Percentiles rank a stretch among this genome's conserved stretches.
Evolutionary conservation across 164 flowering plant species (phyloP).

Genomic region (Cinnamomum chago): DNA sequence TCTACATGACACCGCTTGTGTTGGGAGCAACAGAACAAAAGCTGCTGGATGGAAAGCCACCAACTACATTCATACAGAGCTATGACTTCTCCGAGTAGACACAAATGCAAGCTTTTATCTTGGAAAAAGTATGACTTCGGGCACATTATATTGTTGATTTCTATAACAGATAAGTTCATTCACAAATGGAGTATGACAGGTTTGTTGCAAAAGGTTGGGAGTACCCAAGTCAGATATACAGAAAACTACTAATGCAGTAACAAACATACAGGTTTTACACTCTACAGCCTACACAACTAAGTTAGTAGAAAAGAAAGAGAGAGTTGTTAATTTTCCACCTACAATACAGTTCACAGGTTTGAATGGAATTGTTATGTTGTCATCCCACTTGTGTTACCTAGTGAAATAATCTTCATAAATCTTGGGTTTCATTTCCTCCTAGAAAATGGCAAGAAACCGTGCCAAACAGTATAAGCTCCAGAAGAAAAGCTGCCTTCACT

Average conservation of each 20-base stretch:
- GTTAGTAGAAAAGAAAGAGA: neutral
- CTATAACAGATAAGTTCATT: neutral
- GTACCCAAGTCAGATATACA: neutral
- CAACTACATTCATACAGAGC: conserved; percentile 34
- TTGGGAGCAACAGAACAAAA: conserved; percentile 16
- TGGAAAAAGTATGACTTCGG: neutral
- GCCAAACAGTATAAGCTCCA: neutral
- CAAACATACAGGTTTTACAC: neutral
- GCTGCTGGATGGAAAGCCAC: conserved; percentile 2
- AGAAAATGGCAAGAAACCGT: neutral
- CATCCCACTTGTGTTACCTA: neutral
- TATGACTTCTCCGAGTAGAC: conserved; percentile 23
- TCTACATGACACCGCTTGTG: conserved; percentile 22
- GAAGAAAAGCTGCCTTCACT: neutral
- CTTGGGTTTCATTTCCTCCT: neutral
- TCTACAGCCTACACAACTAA: neutral
- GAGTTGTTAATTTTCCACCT: too few relatives aligned
- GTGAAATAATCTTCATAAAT: neutral
- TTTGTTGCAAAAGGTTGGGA: neutral
- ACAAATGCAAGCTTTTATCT: neutral
- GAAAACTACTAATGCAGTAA: neutral
- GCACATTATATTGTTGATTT: neutral
- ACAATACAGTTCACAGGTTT: neutral
- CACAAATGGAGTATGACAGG: conserved; percentile 1
- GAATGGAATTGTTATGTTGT: too few relatives aligned